These are phyloP conservation scores for Geotrichum siamense DNA, from an alignment of 1,139 yeast species.

Conservation along the genomic window DNA sequence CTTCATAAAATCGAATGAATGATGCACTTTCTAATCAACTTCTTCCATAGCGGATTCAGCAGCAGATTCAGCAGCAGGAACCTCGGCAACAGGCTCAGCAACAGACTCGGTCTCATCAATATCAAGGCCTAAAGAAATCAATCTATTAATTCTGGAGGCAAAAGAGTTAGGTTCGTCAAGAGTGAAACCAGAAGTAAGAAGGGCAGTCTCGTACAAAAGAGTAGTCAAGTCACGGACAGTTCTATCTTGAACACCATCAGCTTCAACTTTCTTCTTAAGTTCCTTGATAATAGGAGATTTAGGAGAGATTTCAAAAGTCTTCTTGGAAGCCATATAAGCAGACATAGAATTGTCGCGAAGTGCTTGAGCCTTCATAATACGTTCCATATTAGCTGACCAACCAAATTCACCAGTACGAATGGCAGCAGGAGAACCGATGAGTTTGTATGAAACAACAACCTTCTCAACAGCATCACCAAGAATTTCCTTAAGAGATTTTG, in stretches of 20 bases:
- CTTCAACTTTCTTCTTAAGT: conserved; percentile 92
- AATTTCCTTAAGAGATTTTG: conserved; percentile 93
- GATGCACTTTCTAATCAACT: conserved; percentile 78
- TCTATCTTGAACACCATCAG: conserved; percentile 96
- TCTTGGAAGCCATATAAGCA: conserved; percentile 98
- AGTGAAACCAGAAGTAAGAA: conserved; percentile 97
- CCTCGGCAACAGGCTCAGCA: conserved; percentile 39
- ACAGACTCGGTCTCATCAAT: conserved; percentile 78
- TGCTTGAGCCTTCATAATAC: conserved; percentile 99
- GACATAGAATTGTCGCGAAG: conserved; percentile 98
- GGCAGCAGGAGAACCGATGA: conserved; percentile 99
- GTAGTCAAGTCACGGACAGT: conserved; percentile 97
- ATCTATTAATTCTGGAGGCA: conserved; percentile 96
- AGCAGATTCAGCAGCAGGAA: conserved; percentile 52
- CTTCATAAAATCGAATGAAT: too few species aligned
- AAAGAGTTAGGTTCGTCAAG: conserved; percentile 97
- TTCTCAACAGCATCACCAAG: conserved; percentile 99
- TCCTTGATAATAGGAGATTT: conserved; percentile 91
- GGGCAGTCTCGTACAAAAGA: conserved; percentile 93
- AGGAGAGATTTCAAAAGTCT: conserved; percentile 98
- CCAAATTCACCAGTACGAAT: conserved; percentile 99
- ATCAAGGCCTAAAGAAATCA: conserved; percentile 95
- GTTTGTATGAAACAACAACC: conserved; percentile 96
- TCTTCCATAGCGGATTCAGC: conserved; percentile 97
- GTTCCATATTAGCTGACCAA: conserved; percentile 99